Evolutionary conservation across 768 basidiomycete genomes (phyloP).

Genomic region (Leccinum obscurum): DNA sequence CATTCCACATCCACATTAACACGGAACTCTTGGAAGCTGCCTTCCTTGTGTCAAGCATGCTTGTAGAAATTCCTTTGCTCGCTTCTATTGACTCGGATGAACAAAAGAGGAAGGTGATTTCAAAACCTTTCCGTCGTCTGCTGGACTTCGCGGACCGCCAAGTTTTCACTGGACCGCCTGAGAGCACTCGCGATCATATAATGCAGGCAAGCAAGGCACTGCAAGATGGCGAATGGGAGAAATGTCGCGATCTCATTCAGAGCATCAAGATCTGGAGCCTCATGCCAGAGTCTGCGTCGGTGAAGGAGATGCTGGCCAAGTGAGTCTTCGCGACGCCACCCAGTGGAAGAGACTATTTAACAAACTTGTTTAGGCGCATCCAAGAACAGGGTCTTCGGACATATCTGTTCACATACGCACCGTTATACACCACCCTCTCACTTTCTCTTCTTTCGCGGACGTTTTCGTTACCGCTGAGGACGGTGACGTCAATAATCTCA

Average conservation of each 20-base stretch:
- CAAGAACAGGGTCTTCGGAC: conserved; percentile 97
- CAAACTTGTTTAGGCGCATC: conserved; percentile 67
- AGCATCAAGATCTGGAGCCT: conserved; percentile 98
- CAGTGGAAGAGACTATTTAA: conserved; percentile 1
- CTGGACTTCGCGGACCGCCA: conserved; percentile 97
- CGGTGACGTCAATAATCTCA: conserved; percentile 82
- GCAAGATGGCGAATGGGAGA: conserved; percentile 96
- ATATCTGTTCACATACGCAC: conserved; percentile 94
- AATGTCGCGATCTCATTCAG: conserved; percentile 89
- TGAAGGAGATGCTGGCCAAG: conserved; percentile 96
- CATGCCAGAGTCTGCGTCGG: conserved; percentile 83
- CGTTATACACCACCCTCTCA: conserved; percentile 90
- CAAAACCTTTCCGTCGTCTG: conserved; percentile 94
- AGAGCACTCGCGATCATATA: conserved; percentile 97
- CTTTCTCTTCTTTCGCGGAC: conserved; percentile 83
- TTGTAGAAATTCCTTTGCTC: conserved; percentile 93
- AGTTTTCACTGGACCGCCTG: conserved; percentile 97
- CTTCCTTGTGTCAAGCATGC: conserved; percentile 98
- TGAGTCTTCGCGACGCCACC: conserved; percentile 39
- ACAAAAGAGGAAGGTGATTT: conserved; percentile 87
- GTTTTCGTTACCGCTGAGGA: conserved; percentile 77
- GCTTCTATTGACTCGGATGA: conserved; percentile 96
- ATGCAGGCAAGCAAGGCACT: conserved; percentile 98
- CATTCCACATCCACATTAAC: conserved; percentile 99
- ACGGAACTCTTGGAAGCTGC: conserved; percentile 96